Evolutionary conservation across 1,139 yeast genomes (phyloP).

Genomic region (Yamadazyma conglobata): DNA sequence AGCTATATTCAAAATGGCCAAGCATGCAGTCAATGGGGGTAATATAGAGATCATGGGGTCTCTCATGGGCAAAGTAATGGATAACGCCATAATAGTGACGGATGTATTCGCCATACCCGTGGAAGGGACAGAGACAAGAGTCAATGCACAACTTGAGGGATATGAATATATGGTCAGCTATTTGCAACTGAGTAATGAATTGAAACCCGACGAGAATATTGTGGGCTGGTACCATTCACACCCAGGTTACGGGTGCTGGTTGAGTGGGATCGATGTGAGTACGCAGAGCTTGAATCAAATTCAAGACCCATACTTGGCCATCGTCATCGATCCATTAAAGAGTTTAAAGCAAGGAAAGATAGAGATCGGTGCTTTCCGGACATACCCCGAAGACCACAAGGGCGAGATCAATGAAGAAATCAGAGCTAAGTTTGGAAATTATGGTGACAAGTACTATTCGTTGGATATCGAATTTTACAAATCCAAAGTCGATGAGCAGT

Average conservation of each 20-base stretch:
- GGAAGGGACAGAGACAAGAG: constrained; percentile 94
- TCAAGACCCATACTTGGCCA: constrained; percentile 89
- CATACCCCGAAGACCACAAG: constrained; percentile 51
- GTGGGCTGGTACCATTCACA: constrained; percentile 97
- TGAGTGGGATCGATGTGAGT: constrained; percentile 84
- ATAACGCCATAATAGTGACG: constrained; percentile 61
- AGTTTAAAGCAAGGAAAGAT: constrained; percentile 63
- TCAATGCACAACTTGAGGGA: constrained; percentile 90
- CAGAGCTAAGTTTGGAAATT: constrained; percentile 61
- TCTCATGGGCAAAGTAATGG: constrained; percentile 73
- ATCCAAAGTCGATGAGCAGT: constrained; percentile 47
- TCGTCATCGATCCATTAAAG: constrained; percentile 81
- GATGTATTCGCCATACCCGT: constrained; percentile 89
- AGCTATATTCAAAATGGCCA: constrained; percentile 75
- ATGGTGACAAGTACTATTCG: constrained; percentile 68
- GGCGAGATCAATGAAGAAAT: constrained; percentile 4
- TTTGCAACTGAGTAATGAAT: constrained; percentile 54
- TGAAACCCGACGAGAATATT: constrained; percentile 56
- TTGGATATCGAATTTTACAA: constrained; percentile 64
- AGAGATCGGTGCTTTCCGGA: constrained; percentile 90
- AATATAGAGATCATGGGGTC: constrained; percentile 95
- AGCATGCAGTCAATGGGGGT: constrained; percentile 84
- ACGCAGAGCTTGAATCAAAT: constrained; percentile 86
- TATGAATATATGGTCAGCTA: constrained; percentile 93
- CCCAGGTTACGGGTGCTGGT: constrained; percentile 96